phyloP scores from a whole-genome alignment of 768 basidiomycete species.

The Naganishia antarctica region DNA sequence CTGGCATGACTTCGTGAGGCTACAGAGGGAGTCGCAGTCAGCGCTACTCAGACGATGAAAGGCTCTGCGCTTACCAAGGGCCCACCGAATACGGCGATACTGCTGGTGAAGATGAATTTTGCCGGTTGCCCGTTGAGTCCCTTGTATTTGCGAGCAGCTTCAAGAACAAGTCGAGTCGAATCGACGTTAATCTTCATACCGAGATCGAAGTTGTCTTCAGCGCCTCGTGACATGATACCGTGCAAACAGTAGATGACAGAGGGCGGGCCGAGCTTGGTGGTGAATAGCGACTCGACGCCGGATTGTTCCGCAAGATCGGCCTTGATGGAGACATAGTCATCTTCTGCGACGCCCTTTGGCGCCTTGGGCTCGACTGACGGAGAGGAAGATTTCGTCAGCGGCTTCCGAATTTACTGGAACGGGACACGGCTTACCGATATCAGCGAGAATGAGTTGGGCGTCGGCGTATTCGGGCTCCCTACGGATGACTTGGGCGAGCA shows the following conservation, averaged over 20 bases:
- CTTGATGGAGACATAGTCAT: slow-evolving; percentile 38
- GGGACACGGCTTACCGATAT: slow-evolving; percentile 46
- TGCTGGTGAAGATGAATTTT: slow-evolving; percentile 61
- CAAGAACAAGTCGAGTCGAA: slow-evolving; percentile 54
- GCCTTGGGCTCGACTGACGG: slow-evolving; percentile 44
- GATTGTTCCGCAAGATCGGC: slow-evolving; percentile 43
- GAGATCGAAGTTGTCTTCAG: slow-evolving; percentile 49
- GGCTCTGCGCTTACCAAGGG: slow-evolving; percentile 40
- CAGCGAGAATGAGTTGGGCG: slow-evolving; percentile 56
- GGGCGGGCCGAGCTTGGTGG: slow-evolving; percentile 45
- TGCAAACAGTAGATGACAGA: slow-evolving; percentile 49
- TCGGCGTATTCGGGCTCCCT: slow-evolving; percentile 48
- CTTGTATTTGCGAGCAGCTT: slow-evolving; percentile 38
- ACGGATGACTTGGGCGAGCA: slow-evolving; percentile 42
- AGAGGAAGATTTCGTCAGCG: no score
- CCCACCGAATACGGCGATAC: slow-evolving; percentile 61
- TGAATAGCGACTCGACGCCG: slow-evolving; percentile 42
- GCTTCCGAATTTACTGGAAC: no score
- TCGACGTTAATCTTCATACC: slow-evolving; percentile 57
- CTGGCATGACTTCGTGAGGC: slow-evolving; percentile 52
- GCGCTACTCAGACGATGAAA: not conserved
- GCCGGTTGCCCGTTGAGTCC: slow-evolving; percentile 42
- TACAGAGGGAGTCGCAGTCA: not conserved
- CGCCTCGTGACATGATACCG: slow-evolving; percentile 48
- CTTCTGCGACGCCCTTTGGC: slow-evolving; percentile 39